Evolutionary conservation across 495 filamentous ascomycete genomes (phyloP), one percentile per base, ranked within the genome.

Genomic region (Rhypophila decipiens): DNA sequence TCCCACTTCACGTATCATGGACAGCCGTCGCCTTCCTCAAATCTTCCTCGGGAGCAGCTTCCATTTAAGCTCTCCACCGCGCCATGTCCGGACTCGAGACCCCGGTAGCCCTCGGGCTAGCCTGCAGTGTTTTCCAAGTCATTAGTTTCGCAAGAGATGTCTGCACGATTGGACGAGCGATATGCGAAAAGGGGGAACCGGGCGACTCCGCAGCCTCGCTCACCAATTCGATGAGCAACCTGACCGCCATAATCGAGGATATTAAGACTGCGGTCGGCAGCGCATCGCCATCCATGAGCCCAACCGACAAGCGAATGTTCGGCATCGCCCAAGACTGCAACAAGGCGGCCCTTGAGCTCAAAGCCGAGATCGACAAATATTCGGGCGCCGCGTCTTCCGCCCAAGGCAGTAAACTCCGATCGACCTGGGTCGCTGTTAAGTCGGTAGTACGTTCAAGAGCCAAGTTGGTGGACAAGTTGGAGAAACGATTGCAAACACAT

Each of bases 61-160:
- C n/a, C n/a, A n/a, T n/a, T n/a, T 35, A 5, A 12, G 2, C 31
- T 15, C 31, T 12, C 2, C 31, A 35, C 17, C 12, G 20, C 24
- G 17, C 29, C 10, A 50, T 50, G 47, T 50, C 47, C 2, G 47
- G 47, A 12, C 40, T 44, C 21, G 47, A 50, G 22, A n/a, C 47
- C 24, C 24, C 44, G 40, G 39, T 18, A 37, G 47, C 47, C 31
- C 40, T 50, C 23, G 40, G 40, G 47, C 47, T 50, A 17, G 40
- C 29, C 23, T 50, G 47, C 23, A 38, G 42, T 18, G 47, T 50
- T 15, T 50, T 50, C 19, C 40, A 39, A 19, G 34, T 50, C 15
- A 21, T 50, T 17, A 50, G 47, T 21, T 50, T 50, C 18, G 33
- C 47, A 12, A 24, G 39, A 20, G 47, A 50, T 7, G 40, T 44